Conservation (phyloP, 2,329 filamentous ascomycete genomes). For the Curvularia lunata region DNA sequence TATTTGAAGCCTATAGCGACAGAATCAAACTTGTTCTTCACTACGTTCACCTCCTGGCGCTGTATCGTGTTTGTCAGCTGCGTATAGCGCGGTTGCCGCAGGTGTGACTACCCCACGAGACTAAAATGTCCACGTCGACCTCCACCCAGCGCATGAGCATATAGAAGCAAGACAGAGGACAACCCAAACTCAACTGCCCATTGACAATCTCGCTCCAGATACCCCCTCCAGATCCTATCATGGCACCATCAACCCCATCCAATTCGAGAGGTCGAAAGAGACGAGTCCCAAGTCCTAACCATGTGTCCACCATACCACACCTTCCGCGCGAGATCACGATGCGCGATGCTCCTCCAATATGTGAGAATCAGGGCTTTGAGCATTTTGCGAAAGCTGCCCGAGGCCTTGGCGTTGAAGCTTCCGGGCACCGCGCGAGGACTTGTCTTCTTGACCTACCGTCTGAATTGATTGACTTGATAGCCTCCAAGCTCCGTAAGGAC, state of each 20-base stretch:
- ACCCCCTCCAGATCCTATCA: not conserved
- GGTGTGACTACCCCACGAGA: conserved; percentile 6
- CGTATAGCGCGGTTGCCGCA: conserved; percentile 16
- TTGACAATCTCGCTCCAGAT: not conserved
- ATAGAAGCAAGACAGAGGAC: not conserved
- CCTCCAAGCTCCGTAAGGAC: conserved; percentile 6
- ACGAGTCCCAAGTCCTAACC: conserved; percentile 14
- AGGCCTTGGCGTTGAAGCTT: not conserved
- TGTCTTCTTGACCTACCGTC: conserved; percentile 15
- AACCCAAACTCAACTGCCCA: not conserved
- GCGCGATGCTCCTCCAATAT: not conserved
- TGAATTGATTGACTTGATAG: conserved; percentile 21
- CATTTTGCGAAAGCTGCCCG: not conserved
- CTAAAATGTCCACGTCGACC: conserved; percentile 7
- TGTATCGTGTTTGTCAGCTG: conserved; percentile 8
- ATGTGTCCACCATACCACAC: not conserved
- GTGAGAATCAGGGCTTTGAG: not conserved
- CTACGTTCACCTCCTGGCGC: conserved; percentile 7
- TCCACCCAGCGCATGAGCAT: conserved; percentile 1
- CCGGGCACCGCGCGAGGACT: not conserved
- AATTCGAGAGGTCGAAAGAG: conserved; percentile 12
- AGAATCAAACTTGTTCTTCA: not conserved
- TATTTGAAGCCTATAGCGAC: not conserved
- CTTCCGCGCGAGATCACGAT: conserved; percentile 8
- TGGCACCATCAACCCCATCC: conserved; percentile 11